These are phyloP conservation scores for Phytophthora capsici DNA, from an alignment of 352 stramenopile species.

Conservation along the genomic window DNA sequence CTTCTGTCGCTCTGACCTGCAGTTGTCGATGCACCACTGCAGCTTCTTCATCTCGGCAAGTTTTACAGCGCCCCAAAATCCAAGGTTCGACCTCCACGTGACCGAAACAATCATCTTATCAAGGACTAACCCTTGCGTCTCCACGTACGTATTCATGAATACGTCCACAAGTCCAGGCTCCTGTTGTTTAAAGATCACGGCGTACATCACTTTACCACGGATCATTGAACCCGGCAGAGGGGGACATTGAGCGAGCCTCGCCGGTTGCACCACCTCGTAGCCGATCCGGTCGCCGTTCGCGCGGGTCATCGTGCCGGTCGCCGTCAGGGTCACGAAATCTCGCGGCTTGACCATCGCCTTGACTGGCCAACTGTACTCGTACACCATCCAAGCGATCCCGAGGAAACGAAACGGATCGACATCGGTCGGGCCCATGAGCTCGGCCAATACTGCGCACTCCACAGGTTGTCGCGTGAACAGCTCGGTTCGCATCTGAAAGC, in stretches of 20 bases:
- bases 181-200: constrained; percentile 29
- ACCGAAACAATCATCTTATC: constrained; percentile 17
- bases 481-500: constrained; percentile 20
- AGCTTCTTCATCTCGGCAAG: constrained; percentile 37
- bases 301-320: constrained; percentile 35
- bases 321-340: constrained; percentile 39
- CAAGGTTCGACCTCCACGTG: constrained; percentile 14
- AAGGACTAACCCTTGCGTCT: constrained; percentile 16
- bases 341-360: constrained; percentile 34
- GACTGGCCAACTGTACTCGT: constrained; percentile 23
- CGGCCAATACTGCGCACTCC: constrained; percentile 26
- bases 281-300: constrained; percentile 43
- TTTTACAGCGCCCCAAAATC: constrained; percentile 10
- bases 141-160: constrained; percentile 25
- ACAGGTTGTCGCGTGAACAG: constrained; percentile 18
- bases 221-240: constrained; percentile 24
- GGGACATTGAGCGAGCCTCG: constrained; percentile 25
- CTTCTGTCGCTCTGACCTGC: constrained; percentile 13
- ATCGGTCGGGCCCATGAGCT: constrained; percentile 27
- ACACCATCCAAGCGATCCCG: constrained; percentile 34
- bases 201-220: constrained; percentile 25
- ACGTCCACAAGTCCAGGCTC: constrained; percentile 27
- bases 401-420: constrained; percentile 44
- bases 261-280: constrained; percentile 56
- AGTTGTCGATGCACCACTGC: constrained; percentile 31